Evolutionary conservation across 176 grass and related monocot genomes (phyloP), one percentile per base, ranked within the genome.

Genomic region (Pharus latifolius): DNA sequence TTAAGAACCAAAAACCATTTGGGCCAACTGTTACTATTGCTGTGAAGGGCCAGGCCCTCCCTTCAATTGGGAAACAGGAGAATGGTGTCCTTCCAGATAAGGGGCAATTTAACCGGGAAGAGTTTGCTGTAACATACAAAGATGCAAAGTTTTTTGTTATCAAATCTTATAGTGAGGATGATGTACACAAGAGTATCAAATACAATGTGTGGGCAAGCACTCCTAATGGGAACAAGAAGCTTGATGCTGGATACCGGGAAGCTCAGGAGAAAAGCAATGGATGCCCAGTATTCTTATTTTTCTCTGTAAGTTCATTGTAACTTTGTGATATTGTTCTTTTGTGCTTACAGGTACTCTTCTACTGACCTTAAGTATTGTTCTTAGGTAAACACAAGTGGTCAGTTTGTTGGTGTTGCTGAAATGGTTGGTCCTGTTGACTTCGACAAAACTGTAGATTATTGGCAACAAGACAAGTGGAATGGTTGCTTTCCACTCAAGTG

Each of bases 401-500:
- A 97, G 61, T 97, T 92, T 80, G 80, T 97, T 72, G 93, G 93
- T 69, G 75, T 97, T 67, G 89, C 93, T 9, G 89, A 97, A 79
- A 97, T 97, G 93, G 43, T 75, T 5, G 93, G 93, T 46, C 83
- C 78, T 43, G 89, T 97, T 53, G 89, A 97, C 63, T 97, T 97
- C 78, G 88, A 90, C 55, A 92, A 97, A 75, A 92, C 89, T 6
- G 80, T 97, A 10, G 93, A 97, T 22, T 97, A 97, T 66, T 97
- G 93, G 93, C 89, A 90, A 88, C 93, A 97, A 82, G 93, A 97
- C 67, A 97, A 97, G 65, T 97, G 89, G 93, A 87, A 85, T 80
- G 89, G 93, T 27, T 97, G 93, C 52, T 92, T 97, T 70, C 75
- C 83, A 27, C 74, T 97, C 28, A 97, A 92, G 83, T 97, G 89